Base-by-base conservation (phyloP, 805 yeast species). In the Nadsonia fulvescens region DNA sequence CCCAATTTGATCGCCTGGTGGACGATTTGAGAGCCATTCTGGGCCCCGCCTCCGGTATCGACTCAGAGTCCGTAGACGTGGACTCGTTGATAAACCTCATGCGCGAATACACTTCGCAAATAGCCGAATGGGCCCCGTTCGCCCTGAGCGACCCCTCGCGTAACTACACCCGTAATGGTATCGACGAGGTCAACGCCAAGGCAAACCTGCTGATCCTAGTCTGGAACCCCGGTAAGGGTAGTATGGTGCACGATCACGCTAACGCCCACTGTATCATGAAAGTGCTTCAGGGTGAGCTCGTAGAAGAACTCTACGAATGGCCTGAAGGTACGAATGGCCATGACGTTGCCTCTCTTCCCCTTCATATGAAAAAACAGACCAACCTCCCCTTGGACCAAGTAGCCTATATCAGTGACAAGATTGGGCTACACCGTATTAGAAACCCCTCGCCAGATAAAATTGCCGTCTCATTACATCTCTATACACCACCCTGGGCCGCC, bases 221-320 rank as follows among this genome's bases (percentile, higher is more conserved):
- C 12, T 74, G 86, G 86, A 58, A 61, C 27, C 81, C 82, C 1
- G 67, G 68, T 5, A 57, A 59, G 38, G 58, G 68, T 14, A 66
- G 76, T 12, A 60, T 65, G 25, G 66, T 74, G 33, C 86, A 74
- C 44, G 79, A 72, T 46, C 86, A 74, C 38, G 77, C 81, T 12
- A 58, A 63, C 29, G 79, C 82, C 8, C 81, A 74, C 48, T 74
- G 86, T 47, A 60, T 72, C 33, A 72, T 74, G 69, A 73, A 73
- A 46, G 54, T 74, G 23, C 52, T 74, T 33, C 54, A 61, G 37
- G 83, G 83, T 5, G 44, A 49, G 15, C 53, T 74, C 25, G 49
- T 50, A 8, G 86, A 74, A 46, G 57, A 63, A 6, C 49, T 70
- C 12, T 72, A 65, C 38, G 64, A 60, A 18, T 44, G 56, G 31